Conservation (phyloP, 2,329 filamentous ascomycete species). For the Fusarium brachygibbosum region DNA sequence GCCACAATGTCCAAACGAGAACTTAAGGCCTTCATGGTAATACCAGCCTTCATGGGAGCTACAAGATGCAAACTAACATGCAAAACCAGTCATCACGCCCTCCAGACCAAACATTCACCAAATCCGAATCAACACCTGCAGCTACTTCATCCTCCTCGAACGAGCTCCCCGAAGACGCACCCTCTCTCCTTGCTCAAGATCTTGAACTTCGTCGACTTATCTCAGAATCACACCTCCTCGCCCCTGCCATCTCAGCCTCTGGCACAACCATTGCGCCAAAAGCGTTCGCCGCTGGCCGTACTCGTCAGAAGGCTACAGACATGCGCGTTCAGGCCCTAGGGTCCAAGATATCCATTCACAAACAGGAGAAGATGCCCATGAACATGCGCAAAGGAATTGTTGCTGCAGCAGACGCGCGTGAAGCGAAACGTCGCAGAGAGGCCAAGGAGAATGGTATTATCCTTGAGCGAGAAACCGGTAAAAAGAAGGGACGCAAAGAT, state of each 20-base stretch:
- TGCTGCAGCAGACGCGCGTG: conserved; percentile 73
- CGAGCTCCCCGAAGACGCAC: conserved; percentile 68
- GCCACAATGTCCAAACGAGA: conserved; percentile 74
- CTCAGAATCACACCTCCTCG: conserved; percentile 89
- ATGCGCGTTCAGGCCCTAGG: conserved; percentile 86
- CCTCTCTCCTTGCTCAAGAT: conserved; percentile 87
- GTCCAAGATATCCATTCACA: conserved; percentile 79
- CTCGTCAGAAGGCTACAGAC: conserved; percentile 85
- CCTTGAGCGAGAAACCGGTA: conserved; percentile 72
- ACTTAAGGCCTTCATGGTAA: conserved; percentile 82
- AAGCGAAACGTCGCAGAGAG: conserved; percentile 79
- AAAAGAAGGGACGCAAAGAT: conserved; percentile 57
- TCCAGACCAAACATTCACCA: conserved; percentile 54
- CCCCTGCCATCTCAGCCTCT: conserved; percentile 60
- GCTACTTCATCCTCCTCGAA: conserved; percentile 49
- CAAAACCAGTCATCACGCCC: conserved; percentile 62
- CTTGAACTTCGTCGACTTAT: conserved; percentile 91
- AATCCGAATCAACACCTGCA: conserved; percentile 33
- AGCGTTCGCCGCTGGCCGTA: conserved; percentile 72
- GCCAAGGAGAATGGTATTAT: conserved; percentile 93
- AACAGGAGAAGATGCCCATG: conserved; percentile 91
- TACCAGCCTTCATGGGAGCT: not conserved
- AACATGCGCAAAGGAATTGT: conserved; percentile 86
- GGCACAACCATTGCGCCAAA: conserved; percentile 56
- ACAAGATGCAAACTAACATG: conserved; percentile 14